Base-by-base conservation (phyloP, 2,329 filamentous ascomycete species). In the Ascochyta lentis region DNA sequence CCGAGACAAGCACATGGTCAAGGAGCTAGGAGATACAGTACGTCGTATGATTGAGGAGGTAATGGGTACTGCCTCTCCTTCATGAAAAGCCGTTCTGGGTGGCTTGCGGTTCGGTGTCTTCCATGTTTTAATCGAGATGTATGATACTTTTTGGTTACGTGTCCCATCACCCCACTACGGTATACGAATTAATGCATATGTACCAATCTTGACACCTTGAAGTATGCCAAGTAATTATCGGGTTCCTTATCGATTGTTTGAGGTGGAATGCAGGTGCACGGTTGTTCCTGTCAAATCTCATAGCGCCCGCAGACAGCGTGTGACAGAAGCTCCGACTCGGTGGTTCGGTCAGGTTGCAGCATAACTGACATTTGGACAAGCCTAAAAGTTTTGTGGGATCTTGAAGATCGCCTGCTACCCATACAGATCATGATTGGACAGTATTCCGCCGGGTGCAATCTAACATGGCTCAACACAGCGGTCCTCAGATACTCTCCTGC, bases 11-110 rank as follows among this genome's bases (percentile, higher is more conserved):
- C 48, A 63, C 76, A 70, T 66, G 46, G 54, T 73, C 8, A 63
- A 69, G 43, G 70, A 73, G 56, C 58, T 73, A 6, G 64, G 67
- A 10, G 69, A 72, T 48, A 64, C 64, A 13, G 50, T 73, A 29
- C 67, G 69, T 3, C 42, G 54, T 7, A 66, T 71, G 66, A 69
- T 69, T 13, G 57, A 46, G 24, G 65, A 70, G 37, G 58, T 65
- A 3, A 59, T 54, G 15, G 47, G 54, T 10, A 48, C 54, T 12
- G 33, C 38, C n/a, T 56, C 51, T 23, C 44, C 51, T 23, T 24
- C 24, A 6, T 52, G 8, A 22, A 31, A 13, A 13, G 13, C 9
- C 4, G 10, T n/a, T n/a, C 31, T 34, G 15, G 31, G 13, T 13
- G 6, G 31, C 31, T 34, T 5, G 15, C 27, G 10, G 3, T 29